Base-by-base conservation (phyloP, 208 protist genomes). In the Trypanosoma vivax region DNA sequence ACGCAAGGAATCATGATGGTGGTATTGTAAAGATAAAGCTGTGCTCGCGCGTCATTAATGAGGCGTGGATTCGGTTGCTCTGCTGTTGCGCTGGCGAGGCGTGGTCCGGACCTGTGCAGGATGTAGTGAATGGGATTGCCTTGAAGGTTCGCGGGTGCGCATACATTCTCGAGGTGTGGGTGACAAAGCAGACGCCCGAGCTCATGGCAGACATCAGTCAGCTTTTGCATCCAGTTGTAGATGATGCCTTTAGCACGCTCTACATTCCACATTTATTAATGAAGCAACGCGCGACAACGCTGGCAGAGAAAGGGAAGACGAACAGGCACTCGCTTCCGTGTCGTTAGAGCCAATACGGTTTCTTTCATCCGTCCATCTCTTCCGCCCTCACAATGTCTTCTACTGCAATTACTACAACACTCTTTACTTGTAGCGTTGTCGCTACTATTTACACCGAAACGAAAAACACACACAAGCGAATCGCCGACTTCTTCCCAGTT, bases 1-100 rank as follows among this genome's bases (percentile, higher is more conserved):
- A 97, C 61, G 51, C 72, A 13, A 65, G 70, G 11, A 98, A 98
- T 73, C 67, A 70, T 13, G 60, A 84, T 50, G 91, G 91, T 31
- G 89, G 90, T 50, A 94, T 96, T 55, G 70, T 81, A 50, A 76
- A 39, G 62, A 56, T 89, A 24, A 79, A 76, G 51, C 53, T 76
- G 13, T 58, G 45, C 9, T 13, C 50, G n/a, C 14, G 54, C 2
- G 59, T 58, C 37, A 66, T 94, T 29, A 71, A 90, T 46, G 75
- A 82, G 50, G 86, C 81, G 24, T 94, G 86, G 86, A 71, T 88
- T 66, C 64, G 79, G 33, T 68, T 94, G 37, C 68, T 90, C 30
- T 87, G 79, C 63, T 68, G 73, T 31, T 83, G 78, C n/a, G 77
- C 90, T 46, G 82, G 86, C 37, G 82, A 94, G 42, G 79, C 76